Conservation (phyloP, 1,139 yeast genomes). For the Meyerozyma athensensis region DNA sequence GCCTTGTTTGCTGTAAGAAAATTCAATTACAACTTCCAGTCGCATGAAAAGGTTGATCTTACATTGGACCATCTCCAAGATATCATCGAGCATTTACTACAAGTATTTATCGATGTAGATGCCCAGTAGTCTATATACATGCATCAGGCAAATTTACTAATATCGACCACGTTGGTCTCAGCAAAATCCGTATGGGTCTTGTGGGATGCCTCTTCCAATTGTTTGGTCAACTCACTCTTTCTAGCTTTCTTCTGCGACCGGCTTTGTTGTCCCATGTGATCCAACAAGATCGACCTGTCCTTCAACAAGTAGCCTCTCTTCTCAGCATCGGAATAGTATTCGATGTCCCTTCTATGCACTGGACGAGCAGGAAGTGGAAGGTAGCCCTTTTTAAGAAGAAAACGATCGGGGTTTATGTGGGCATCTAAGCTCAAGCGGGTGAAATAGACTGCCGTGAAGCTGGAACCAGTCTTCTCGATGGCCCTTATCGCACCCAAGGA, state of each 20-base stretch:
- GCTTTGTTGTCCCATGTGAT: slow-evolving; percentile 25
- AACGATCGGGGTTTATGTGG: slow-evolving; percentile 71
- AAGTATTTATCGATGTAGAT: slow-evolving; percentile 5
- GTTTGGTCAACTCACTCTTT: slow-evolving; percentile 25
- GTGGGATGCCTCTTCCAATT: slow-evolving; percentile 30
- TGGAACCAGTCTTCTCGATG: slow-evolving; percentile 70
- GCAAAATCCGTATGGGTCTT: slow-evolving; percentile 18
- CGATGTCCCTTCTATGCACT: slow-evolving; percentile 72
- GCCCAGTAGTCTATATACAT: slow-evolving; percentile 1
- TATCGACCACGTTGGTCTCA: slow-evolving; percentile 9
- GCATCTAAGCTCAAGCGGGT: slow-evolving; percentile 65
- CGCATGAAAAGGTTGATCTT: not conserved
- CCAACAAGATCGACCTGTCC: slow-evolving; percentile 35
- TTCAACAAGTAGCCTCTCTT: slow-evolving; percentile 71
- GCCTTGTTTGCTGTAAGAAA: slow-evolving; percentile 39
- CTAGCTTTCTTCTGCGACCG: slow-evolving; percentile 15
- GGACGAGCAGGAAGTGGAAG: slow-evolving; percentile 88
- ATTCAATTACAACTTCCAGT: slow-evolving; percentile 24
- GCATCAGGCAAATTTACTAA: slow-evolving; percentile 4
- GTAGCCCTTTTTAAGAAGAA: slow-evolving; percentile 64
- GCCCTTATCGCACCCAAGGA: slow-evolving; percentile 66
- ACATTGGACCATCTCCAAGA: slow-evolving; percentile 3
- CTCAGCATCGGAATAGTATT: slow-evolving; percentile 65
- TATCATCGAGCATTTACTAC: slow-evolving; percentile 4
- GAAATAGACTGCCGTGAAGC: slow-evolving; percentile 69